Evolutionary conservation across 495 filamentous ascomycete species (phyloP), one percentile per base, ranked within the genome.

Genomic region (Aspergillus panamensis): DNA sequence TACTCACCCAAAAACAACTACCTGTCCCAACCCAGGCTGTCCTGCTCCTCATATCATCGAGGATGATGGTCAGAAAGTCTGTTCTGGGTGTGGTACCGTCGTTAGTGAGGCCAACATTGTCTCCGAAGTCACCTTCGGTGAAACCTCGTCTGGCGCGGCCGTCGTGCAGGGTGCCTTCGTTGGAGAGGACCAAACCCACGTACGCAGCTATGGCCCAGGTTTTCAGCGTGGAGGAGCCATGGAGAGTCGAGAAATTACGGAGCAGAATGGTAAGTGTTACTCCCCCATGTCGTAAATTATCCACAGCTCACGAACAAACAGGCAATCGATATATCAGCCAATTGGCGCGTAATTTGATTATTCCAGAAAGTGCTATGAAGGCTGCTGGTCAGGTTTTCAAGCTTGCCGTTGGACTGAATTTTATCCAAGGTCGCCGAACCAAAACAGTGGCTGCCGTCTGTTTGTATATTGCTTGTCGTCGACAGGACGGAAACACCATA

Each of bases 161-260:
- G 81, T 92, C n/a, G 88, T 96, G 9, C 91, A 96, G 67, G 94
- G 94, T 62, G 89, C 83, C 49, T 92, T 85, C 75, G 82, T 98
- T 50, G 89, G 86, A 39, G 90, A 90, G 58, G 87, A 89, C 69
- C 89, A 95, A 66, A 82, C 82, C 31, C 80, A 85, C 73, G 84
- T 84, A 20, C 79, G 79, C 49, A 84, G 81, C 64, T 78, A 77
- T 61, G 86, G 85, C 12, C 71, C 78, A 1, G 78, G 78, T 9
- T 81, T 82, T 58, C 77, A 79, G 49, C 79, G 83, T 68, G 71
- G 82, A 64, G 69, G 80, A 57, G 75, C 80, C 33, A 77, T 83
- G 75, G 76, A 85, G 62, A 83, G 83, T 57, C 76, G 89, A 61
- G 89, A 93, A 62, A 81, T 86, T 42, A 88, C 86, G 8, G 83